Evolutionary conservation across 257 asterid species (phyloP), one percentile per base, ranked within the genome.

Genomic region (Ilex aquifolium): DNA sequence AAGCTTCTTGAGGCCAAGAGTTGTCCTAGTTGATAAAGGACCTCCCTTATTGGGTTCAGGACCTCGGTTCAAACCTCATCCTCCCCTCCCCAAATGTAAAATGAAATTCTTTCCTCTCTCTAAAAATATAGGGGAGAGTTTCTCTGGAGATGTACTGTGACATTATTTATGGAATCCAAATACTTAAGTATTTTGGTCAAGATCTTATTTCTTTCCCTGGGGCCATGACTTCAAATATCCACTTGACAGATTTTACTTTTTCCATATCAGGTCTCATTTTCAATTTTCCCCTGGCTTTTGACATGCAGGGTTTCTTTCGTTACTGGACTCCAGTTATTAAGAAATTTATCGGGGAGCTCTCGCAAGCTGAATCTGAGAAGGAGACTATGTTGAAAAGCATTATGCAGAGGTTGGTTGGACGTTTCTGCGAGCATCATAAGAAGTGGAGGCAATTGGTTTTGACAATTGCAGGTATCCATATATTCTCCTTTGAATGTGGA

Each of bases 371-470:
- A 82, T 79, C 94, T 21, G 97, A 89, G 71, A 92, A 79, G 85
- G 97, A 92, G 61, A 73, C 91, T 15, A 85, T 82, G 77, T 73
- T 92, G 76, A 92, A 87, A 76, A 82, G 83, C 82, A 89, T 89
- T 74, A 84, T 92, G 77, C 97, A 77, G 79, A 84, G 95, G 67
- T 70, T 89, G 75, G 81, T 87, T 60, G 86, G 62, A 77, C 81
- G 82, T 57, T 92, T 92, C 70, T 82, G 95, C 66, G 88, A 78
- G 61, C 77, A 83, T 73, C 99, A 87, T 66, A 48, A 62, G 64
- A 82, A 79, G 76, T 92, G 99, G 99, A 85, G 97, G 80, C 91
- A 80, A 65, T 60, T 87, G 77, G 88, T 92, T 73, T 74, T 85
- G 64, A 78, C 85, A 51, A 56, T 80, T 74, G 95, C 96, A 82